Evolutionary conservation across 1,284 basidiomycete species (phyloP).

Genomic region (Naganishia albida): DNA sequence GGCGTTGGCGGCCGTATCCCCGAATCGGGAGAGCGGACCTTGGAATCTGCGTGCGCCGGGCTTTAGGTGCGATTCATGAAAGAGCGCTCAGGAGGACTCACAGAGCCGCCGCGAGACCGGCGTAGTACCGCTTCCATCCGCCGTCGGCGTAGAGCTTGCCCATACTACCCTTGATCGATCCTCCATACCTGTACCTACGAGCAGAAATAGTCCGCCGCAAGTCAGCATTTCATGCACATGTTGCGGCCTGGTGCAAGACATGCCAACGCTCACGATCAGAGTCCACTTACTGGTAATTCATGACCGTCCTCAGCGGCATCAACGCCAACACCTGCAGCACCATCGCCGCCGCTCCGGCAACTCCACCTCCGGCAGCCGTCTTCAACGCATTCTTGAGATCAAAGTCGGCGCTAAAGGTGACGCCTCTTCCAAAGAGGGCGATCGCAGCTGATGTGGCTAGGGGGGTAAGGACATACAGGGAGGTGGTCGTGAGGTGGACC

Average conservation of each 20-base stretch:
- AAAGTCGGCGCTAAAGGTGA: conserved; percentile 61
- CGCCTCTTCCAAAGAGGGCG: conserved; percentile 43
- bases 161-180: conserved; percentile 66
- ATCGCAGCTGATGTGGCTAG: conserved; percentile 44
- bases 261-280: too few species aligned
- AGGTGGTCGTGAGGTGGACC: conserved; percentile 41
- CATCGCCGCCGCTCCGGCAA: conserved; percentile 84
- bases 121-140: conserved; percentile 77
- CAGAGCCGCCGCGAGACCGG: conserved; percentile 79
- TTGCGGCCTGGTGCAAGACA: too few species aligned
- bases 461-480: conserved; percentile 41
- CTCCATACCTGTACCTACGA: conserved; percentile 63
- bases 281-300: conserved; percentile 75
- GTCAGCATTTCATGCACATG: too few species aligned
- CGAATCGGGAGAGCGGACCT: conserved; percentile 64
- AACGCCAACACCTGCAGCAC: conserved; percentile 80
- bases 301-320: conserved; percentile 74
- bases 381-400: conserved; percentile 72
- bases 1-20: conserved; percentile 70
- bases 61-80: too few species aligned
- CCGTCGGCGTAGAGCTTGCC: conserved; percentile 72
- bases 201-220: too few species aligned
- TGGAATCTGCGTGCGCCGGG: conserved; percentile 39
- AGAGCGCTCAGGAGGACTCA: conserved; percentile 41
- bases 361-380: conserved; percentile 76